Base-by-base conservation (phyloP, 1,284 basidiomycete genomes). In the Tranzscheliella williamsii region DNA sequence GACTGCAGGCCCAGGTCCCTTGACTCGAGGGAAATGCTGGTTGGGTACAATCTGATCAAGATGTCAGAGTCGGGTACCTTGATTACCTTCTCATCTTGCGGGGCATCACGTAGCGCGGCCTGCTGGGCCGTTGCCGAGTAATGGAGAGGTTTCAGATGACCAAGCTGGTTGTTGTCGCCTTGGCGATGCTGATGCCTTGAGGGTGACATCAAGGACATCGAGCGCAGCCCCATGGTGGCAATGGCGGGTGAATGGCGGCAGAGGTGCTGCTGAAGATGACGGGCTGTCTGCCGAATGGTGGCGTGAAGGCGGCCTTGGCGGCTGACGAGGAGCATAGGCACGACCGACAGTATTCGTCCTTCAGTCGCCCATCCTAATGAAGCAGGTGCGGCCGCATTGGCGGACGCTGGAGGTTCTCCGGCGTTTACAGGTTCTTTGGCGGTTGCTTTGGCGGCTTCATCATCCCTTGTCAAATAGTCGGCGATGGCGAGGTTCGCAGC, bases 11-110 rank as follows among this genome's bases (percentile, higher is more conserved):
- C 66, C 1, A 56, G 45, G 16, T 54, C 46, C 60, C 70, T 33
- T 47, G 71, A 46, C 56, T 77, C 81, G 80, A 52, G 79, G 9
- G 52, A 31, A 44, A 56, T 34, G 38, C 54, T 49, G 38, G 42
- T 18, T 17, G 48, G 21, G 22, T 48, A 23, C 18, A 70, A 31
- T 24, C 42, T n/a, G 41, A 65, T 40, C 40, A 45, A 4, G 21
- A 62, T 30, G 38, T 58, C 61, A 38, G 54, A 53, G 13, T 52
- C 31, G 0, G 50, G 44, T 8, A 58, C 48, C 12, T 32, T 49
- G 3, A 60, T 38, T 9, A n/a, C 26, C n/a, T 29, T 29, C 9
- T 29, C 26, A n/a, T 29, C n/a, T 18, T 34, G 32, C 9, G 13
- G 8, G 9, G 32, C 32, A 9, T 9, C 9, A 9, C 32, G 32